Base-by-base conservation (phyloP, 768 basidiomycete species). In the Floccularia luteovirens region DNA sequence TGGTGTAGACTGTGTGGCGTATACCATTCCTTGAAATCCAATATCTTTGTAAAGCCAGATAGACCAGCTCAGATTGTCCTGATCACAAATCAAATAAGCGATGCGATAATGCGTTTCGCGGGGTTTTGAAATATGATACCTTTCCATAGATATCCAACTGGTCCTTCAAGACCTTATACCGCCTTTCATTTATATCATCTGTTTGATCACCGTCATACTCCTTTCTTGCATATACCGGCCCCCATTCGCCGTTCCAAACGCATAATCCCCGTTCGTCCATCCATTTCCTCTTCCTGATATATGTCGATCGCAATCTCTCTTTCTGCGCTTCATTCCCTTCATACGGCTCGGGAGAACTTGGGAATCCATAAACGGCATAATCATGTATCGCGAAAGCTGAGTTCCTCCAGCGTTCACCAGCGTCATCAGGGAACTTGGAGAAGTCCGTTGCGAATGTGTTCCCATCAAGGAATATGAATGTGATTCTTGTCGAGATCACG, bases 21-120 rank as follows among this genome's bases (percentile, higher is more conserved):
- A 74, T 17, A 84, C 82, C 85, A 90, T 87, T 24, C 86, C 87
- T 60, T 85, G 82, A 66, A 81, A 82, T 10, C 84, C 84, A 43
- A 84, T 82, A 50, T 85, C 82, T 51, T 84, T 90, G 71, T 84
- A 90, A 11, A 87, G 62, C 89, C 89, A 90, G 58, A 90, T 90
- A 0, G 81, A 81, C 86, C 85, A 89, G 51, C 76, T 78, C 36
- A 82, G 55, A 14, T 69, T 70, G 48, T 78, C 77, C 77, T 79
- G 38, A 5, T 19, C 12, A 34, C 24, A 12, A 5, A 7, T 20
- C 10, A 10, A 24, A 20, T 17, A 12, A 30, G 16, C 3, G 36
- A 17, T 10, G 11, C 12, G 31, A 39, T 20, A 10, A 23, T 28
- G 12, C 20, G 21, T 8, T 10, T n/a, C 12, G 13, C 17, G n/a